Conservation (phyloP, 495 filamentous ascomycete genomes). For the Penicillium paradoxum region DNA sequence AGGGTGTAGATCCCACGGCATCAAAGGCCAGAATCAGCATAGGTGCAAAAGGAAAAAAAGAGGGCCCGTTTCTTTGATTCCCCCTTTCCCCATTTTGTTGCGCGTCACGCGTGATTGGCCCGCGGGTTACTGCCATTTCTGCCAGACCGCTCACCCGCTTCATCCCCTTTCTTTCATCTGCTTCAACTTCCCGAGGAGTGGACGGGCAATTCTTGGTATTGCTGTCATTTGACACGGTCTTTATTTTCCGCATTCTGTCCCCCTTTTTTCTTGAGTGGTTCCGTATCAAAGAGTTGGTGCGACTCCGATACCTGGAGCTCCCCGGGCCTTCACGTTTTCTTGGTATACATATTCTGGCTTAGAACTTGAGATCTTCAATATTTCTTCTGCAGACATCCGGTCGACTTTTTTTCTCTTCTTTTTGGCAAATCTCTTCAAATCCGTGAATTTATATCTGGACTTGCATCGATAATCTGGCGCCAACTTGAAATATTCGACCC, state of each 20-base stretch:
- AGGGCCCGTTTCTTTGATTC: background rate
- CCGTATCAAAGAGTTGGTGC: background rate
- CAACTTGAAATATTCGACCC: constrained; percentile 13
- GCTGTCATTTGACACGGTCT: background rate
- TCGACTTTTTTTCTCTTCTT: background rate
- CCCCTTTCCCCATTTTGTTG: constrained; percentile 5
- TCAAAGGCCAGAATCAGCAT: constrained; percentile 2
- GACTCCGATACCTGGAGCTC: constrained; percentile 10
- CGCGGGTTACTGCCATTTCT: constrained; percentile 14
- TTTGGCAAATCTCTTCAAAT: background rate
- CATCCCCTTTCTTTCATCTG: constrained; percentile 22
- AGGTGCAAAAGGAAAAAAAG: background rate
- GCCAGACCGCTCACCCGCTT: constrained; percentile 19
- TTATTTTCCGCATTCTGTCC: background rate
- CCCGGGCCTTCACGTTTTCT: constrained; percentile 12
- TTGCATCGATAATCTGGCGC: background rate
- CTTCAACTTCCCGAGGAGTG: background rate
- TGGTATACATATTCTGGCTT: constrained; percentile 18
- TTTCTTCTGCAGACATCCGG: background rate
- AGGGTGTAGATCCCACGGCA: constrained; percentile 4
- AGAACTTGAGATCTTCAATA: background rate
- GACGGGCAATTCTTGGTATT: background rate
- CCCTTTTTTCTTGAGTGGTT: background rate
- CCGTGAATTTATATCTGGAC: constrained; percentile 3
- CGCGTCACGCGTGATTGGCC: constrained; percentile 21